Base-by-base conservation (phyloP, 371 early-diverging fungal genomes). In the Haplosporangium sp. region DNA sequence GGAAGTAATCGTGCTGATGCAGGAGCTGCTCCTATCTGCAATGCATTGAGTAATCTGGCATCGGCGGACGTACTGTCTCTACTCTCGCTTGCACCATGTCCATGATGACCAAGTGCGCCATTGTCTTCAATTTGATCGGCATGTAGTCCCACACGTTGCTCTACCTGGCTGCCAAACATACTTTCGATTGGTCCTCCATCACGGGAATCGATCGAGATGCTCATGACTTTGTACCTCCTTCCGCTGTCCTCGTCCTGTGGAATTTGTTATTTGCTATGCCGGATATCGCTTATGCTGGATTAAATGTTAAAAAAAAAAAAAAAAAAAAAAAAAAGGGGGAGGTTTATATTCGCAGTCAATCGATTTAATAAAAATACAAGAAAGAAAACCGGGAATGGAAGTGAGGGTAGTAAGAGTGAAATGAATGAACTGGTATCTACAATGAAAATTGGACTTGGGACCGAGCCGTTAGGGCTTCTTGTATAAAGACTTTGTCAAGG, bases 101-200 rank as follows among this genome's bases (percentile, higher is more conserved):
- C 53, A 41, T 50, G 59, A n/a, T 68, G 43, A 13, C 21, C 53
- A 41, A 43, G 59, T 1, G 14, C 43, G 21, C 56, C 11, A 11
- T 66, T 62, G 50, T 74, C 64, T 13, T 69, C 74, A 1, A 60
- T 38, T n/a, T 64, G 47, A 45, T 57, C 42, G 50, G 54, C 57
- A 21, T 60, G 75, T 48, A 59, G 66, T 3, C 58, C 62, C 6
- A 64, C 53, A 13, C 76, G 70, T 55, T 75, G 76, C 45, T 67
- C 76, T 43, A 75, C 63, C 52, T 70, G 76, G 18, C 70, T 59
- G 46, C 65, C 70, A 66, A 62, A 75, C 52, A 66, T 54, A n/a
- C 70, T 55, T 18, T 69, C 76, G 47, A 74, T 62, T 13, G 70
- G 59, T 21, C 66, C 67, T 6, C 69, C 59, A 11, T 69, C 69